Evolutionary conservation across 768 basidiomycete genomes (phyloP), one percentile per base, ranked within the genome.

Genomic region (Steccherinum ochraceum): DNA sequence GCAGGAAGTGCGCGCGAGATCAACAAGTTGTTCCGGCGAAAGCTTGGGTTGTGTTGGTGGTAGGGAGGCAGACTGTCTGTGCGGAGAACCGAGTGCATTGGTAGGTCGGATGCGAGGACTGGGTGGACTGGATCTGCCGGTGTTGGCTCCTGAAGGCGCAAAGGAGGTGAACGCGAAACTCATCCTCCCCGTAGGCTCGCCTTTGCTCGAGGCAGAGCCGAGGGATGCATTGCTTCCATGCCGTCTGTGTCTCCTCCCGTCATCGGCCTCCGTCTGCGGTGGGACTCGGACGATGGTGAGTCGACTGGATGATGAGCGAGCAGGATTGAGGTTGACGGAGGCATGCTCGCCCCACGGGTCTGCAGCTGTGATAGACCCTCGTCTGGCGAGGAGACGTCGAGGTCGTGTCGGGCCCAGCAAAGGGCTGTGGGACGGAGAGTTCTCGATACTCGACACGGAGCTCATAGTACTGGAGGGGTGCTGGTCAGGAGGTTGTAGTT

Each of bases 211-310:
- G 20, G 51, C 50, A 16, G 73, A 66, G 46, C 59, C 51, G 41
- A 62, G 40, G 23, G 64, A 64, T 10, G 62, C 54, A 44, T 62
- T 64, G 56, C 64, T 65, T 24, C 63, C 66, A 43, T 61, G 62
- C 43, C 67, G 65, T 25, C 63, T 54, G 50, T 64, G 65, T 1
- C 65, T 64, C 43, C 53, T 61, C 21, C 67, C 69, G 52, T 71
- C 65, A 44, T 60, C 49, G 70, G 61, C 54, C 64, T 61, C 45
- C 64, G 58, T 19, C 60, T 62, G 30, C 58, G 63, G 24, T 53
- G 64, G 66, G 47, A 89, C 81, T 49, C 84, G 83, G 21, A 89
- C 83, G 67, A 91, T 90, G 46, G 86, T 89, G 39, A 90, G 72
- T 3, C 71, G 80, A 65, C 78, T 82, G 21, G 79, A 81, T 0